A percentile compares a stretch with the other conserved stretches of the same genome.
phyloP scores from a whole-genome alignment of 148 eudicot species.

The Vaccinium vitisidaea region DNA sequence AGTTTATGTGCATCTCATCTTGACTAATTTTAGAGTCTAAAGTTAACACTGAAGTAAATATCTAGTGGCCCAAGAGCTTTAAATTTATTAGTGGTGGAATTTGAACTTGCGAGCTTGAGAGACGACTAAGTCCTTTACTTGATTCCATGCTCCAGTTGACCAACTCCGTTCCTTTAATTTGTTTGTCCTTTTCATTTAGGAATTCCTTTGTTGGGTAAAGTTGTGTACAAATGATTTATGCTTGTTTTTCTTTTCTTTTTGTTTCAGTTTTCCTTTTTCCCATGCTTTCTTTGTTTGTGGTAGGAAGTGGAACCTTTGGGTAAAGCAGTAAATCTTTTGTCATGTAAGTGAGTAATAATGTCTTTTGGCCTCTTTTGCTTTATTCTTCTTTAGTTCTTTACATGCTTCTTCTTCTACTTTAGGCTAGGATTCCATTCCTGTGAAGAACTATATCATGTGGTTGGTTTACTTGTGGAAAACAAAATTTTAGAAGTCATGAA shows the following conservation, averaged over 20 bases:
- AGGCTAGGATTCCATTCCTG: neutral
- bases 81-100: too few relatives aligned
- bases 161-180: too few relatives aligned
- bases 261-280: neutral
- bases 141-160: too few relatives aligned
- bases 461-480: neutral
- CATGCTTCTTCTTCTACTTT: neutral
- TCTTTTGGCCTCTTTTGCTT: neutral
- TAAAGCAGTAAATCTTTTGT: neutral
- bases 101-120: neutral
- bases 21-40: neutral
- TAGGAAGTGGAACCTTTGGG: neutral
- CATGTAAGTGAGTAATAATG: neutral
- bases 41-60: neutral
- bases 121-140: neutral
- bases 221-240: neutral
- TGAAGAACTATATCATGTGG: neutral
- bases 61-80: neutral
- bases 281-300: neutral
- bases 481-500: neutral
- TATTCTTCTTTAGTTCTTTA: neutral
- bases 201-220: neutral
- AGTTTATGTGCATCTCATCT: neutral
- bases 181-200: neutral
- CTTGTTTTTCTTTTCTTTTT: neutral